Conservation (phyloP, 495 filamentous ascomycete species). For the Hypoxylon trugodes region DNA sequence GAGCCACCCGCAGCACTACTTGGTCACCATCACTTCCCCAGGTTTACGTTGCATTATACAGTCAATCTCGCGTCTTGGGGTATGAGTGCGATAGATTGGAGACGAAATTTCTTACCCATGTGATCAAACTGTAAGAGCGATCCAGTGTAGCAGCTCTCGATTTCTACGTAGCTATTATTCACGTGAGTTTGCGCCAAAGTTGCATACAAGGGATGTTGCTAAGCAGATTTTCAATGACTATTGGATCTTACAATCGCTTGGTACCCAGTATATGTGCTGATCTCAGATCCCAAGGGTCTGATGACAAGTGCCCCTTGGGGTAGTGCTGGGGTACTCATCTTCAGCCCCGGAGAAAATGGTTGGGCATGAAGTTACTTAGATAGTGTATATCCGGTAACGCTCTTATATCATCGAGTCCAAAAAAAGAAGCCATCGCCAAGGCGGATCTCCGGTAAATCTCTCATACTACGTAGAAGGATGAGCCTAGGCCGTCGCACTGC, state of each 20-base stretch:
- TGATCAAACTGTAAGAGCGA: slow-evolving; percentile 17
- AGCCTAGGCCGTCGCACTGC: slow-evolving; percentile 10
- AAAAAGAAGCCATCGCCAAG: slow-evolving; percentile 39
- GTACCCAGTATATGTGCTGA: too few species aligned
- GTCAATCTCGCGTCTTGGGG: slow-evolving; percentile 1
- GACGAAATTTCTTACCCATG: slow-evolving; percentile 10
- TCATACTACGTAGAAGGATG: slow-evolving; percentile 25
- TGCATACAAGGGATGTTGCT: not conserved
- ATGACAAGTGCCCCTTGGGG: slow-evolving; percentile 19
- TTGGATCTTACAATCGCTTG: slow-evolving; percentile 17
- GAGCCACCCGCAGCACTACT: slow-evolving; percentile 1
- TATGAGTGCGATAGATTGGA: slow-evolving; percentile 13
- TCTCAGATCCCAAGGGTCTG: slow-evolving; percentile 29
- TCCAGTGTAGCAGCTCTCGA: slow-evolving; percentile 2
- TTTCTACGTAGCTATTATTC: slow-evolving; percentile 9
- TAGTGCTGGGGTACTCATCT: slow-evolving; percentile 20
- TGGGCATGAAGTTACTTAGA: slow-evolving; percentile 3
- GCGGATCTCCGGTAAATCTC: slow-evolving; percentile 42
- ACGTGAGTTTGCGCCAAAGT: slow-evolving; percentile 9
- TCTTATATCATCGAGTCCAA: slow-evolving; percentile 20
- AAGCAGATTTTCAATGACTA: slow-evolving; percentile 2
- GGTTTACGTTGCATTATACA: slow-evolving; percentile 28
- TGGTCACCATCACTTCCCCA: slow-evolving; percentile 21
- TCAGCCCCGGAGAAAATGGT: slow-evolving; percentile 14
- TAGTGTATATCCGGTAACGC: not conserved